These are phyloP conservation scores for Fusarium euwallaceae DNA, from an alignment of 2,329 filamentous ascomycete species.

Conservation along the genomic window DNA sequence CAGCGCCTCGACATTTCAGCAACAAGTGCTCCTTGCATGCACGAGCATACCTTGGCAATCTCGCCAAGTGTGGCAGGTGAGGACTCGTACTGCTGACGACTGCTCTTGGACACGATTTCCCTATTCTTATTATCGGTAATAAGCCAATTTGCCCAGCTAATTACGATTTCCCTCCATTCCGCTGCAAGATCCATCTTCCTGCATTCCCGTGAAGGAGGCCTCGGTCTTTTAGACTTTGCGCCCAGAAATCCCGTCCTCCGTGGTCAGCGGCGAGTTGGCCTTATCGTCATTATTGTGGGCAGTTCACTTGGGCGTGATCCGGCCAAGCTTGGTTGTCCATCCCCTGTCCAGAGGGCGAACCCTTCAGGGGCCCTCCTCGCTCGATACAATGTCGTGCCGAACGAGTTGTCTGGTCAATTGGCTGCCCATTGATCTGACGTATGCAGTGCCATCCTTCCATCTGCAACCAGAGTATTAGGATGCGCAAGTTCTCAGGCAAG, in stretches of 20 bases:
- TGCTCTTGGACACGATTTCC: constrained; percentile 31
- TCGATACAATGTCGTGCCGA: constrained; percentile 10
- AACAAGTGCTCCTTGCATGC: constrained; percentile 29
- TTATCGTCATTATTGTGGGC: constrained; percentile 39
- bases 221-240: constrained; percentile 18
- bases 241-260: constrained; percentile 13
- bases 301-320: constrained; percentile 31
- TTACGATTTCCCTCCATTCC: constrained; percentile 38
- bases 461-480: constrained; percentile 10
- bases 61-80: constrained; percentile 31
- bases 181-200: constrained; percentile 36
- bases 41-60: constrained; percentile 30
- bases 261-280: constrained; percentile 26
- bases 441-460: constrained; percentile 1
- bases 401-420: background rate
- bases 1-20: constrained; percentile 5
- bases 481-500: constrained; percentile 8
- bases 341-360: background rate
- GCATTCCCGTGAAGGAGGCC: constrained; percentile 34
- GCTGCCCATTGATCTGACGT: background rate
- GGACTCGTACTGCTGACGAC: constrained; percentile 2
- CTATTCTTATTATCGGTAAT: constrained; percentile 37
- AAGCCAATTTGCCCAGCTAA: constrained; percentile 44
- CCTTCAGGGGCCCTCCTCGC: constrained; percentile 4
- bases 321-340: constrained; percentile 16